Evolutionary conservation across 805 yeast species (phyloP), one percentile per base, ranked within the genome.

Genomic region (Ogataea naganishii): DNA sequence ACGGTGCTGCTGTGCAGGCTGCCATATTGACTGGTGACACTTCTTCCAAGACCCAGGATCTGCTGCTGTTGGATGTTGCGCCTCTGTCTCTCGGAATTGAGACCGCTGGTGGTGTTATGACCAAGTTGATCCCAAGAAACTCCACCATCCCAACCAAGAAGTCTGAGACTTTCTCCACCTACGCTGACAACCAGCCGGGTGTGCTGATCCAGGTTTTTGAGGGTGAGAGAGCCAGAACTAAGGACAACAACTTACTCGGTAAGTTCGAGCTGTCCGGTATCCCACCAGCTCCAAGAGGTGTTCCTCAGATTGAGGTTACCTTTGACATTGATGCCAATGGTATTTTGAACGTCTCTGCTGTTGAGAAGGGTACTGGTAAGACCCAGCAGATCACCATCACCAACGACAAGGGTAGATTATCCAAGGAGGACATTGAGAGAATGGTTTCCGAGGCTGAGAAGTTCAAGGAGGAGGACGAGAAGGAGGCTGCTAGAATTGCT

Each of bases 21-120:
- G 96, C 96, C 48, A 86, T 86, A 58, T 74, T 86, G 58, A 76
- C 95, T 35, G 96, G 96, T 68, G 95, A 86, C 66, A 78, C 88
- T 47, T 84, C 96, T 23, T 77, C 95, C 37, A 84, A 85, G 78
- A 86, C 96, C 39, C 95, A 86, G 71, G 96, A 86, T 62, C 69
- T 86, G 60, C 71, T 88, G 56, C 73, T 88, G 55, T 75, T 88
- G 59, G 97, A 88, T 75, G 96, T 88, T 58, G 92, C 96, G 52
- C 96, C 96, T 64, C 74, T 88, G 59, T 88, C 96, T 33, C 63
- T 86, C 51, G 97, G 97, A 78, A 86, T 88, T 65, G 96, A 88
- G 72, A 88, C 96, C 47, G 96, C 96, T 53, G 96, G 97, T 73
- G 96, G 96, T 77, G 88, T 86, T 66, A 86, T 88, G 95, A 88